phyloP scores from a whole-genome alignment of 352 stramenopile genomes.

The Phytophthora constricta region DNA sequence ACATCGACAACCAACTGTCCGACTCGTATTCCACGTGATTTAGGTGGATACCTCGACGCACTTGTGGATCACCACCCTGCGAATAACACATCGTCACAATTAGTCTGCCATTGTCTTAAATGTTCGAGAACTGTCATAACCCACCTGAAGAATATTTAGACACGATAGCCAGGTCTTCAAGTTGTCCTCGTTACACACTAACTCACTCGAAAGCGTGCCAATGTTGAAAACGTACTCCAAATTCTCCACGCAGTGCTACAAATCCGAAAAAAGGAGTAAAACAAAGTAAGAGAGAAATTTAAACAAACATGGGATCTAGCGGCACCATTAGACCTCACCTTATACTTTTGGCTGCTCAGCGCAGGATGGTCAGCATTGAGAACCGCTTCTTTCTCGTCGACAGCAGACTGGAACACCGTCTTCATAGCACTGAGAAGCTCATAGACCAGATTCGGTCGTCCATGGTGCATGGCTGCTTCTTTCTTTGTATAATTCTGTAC shows the following conservation, averaged over 20 bases:
- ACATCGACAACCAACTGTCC: slow-evolving; percentile 89
- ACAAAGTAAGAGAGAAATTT: too few species aligned
- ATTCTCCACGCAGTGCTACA: slow-evolving; percentile 86
- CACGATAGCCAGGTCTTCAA: slow-evolving; percentile 77
- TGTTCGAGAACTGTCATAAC: neutral
- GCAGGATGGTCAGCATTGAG: slow-evolving; percentile 82
- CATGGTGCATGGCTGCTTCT: slow-evolving; percentile 55
- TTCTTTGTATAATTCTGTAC: slow-evolving; percentile 77
- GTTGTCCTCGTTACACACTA: slow-evolving; percentile 78
- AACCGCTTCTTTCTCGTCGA: slow-evolving; percentile 42
- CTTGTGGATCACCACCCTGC: slow-evolving; percentile 79
- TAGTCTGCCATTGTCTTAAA: slow-evolving; percentile 5
- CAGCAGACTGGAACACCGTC: slow-evolving; percentile 63
- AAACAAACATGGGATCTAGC: too few species aligned
- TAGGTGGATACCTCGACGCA: slow-evolving; percentile 69
- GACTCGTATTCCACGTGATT: slow-evolving; percentile 90
- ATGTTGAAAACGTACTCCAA: slow-evolving; percentile 90
- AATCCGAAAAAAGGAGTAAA: slow-evolving; percentile 3
- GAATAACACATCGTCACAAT: slow-evolving; percentile 17
- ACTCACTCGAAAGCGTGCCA: slow-evolving; percentile 72
- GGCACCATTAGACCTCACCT: slow-evolving; percentile 70
- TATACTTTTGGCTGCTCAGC: slow-evolving; percentile 88
- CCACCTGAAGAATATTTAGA: slow-evolving; percentile 70
- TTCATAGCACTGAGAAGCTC: slow-evolving; percentile 71
- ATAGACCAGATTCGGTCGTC: slow-evolving; percentile 65